phyloP scores from a whole-genome alignment of 305 asterid species.

The Fraxinus ornus region DNA sequence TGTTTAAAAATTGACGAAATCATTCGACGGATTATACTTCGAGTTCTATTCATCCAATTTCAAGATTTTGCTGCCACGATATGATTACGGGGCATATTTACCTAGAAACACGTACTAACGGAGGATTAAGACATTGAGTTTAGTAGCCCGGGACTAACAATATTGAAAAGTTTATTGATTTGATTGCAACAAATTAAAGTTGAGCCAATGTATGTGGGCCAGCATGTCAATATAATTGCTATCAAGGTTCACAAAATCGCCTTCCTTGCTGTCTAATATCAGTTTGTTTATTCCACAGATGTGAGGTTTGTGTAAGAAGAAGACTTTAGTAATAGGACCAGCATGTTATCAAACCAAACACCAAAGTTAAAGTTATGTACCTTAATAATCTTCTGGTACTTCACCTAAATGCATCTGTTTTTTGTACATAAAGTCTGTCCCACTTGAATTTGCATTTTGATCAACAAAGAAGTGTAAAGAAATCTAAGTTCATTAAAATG shows the following conservation, averaged over 20 bases:
- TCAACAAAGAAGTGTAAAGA: not conserved
- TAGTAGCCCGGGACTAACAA: not conserved
- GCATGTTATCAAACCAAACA: not conserved
- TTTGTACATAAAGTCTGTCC: not conserved
- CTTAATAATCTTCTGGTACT: not conserved
- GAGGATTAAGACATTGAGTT: not conserved
- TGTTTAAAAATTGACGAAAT: not conserved
- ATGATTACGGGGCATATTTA: not conserved
- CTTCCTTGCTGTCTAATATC: not conserved
- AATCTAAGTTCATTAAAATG: constrained; percentile 21
- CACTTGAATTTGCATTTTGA: not conserved
- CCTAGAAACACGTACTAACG: not conserved
- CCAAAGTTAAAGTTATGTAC: not conserved
- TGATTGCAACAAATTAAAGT: too few species aligned
- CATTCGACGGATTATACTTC: too few species aligned
- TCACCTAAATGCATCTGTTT: not conserved
- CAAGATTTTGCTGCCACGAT: not conserved
- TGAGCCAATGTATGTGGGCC: not conserved
- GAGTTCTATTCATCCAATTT: not conserved
- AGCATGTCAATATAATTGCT: not conserved
- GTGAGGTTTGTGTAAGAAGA: not conserved
- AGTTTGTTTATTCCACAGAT: not conserved
- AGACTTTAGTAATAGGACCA: not conserved
- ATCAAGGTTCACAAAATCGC: not conserved
- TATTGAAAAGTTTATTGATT: too few species aligned